These are phyloP conservation scores for Phytophthora pisi DNA, from an alignment of 352 stramenopile genomes.

Conservation along the genomic window DNA sequence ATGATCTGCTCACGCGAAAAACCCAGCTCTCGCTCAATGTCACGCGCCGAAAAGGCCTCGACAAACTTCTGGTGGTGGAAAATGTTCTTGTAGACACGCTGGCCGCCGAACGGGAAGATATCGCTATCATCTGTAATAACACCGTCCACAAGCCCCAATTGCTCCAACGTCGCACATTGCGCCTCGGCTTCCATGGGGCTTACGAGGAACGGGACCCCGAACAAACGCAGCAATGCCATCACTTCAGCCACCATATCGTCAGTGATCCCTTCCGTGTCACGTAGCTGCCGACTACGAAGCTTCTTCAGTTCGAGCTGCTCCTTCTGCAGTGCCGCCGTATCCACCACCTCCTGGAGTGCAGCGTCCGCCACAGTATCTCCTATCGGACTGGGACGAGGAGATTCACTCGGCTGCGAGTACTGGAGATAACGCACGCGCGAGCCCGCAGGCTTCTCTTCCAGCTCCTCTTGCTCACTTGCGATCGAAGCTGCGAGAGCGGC, in stretches of 20 bases:
- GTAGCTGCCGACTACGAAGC: conserved; percentile 73
- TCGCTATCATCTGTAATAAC: conserved; percentile 99
- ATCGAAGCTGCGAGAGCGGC: conserved; percentile 43
- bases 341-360: conserved; percentile 26
- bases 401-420: conserved; percentile 36
- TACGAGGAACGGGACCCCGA: conserved; percentile 98
- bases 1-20: conserved; percentile 93
- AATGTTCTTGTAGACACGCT: conserved; percentile 99
- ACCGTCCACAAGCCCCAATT: conserved; percentile 96
- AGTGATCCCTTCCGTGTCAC: conserved; percentile 94
- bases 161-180: conserved; percentile 97
- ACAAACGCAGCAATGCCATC: conserved; percentile 96
- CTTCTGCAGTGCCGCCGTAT: conserved; percentile 48
- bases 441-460: conserved; percentile 12
- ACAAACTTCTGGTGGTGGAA: conserved; percentile 99
- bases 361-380: not conserved
- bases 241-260: conserved; percentile 98
- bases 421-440: conserved; percentile 49
- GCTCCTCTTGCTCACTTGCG: conserved; percentile 31
- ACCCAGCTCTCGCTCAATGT: conserved; percentile 93
- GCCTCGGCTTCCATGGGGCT: conserved; percentile 99
- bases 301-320: conserved; percentile 82
- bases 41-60: conserved; percentile 95
- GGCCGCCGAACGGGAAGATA: conserved; percentile 95
- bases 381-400: not conserved